A percentile compares a stretch with the other conserved stretches of the same genome.
Evolutionary conservation across 257 asterid genomes (phyloP).

Genomic region (Cinchona pubescens): DNA sequence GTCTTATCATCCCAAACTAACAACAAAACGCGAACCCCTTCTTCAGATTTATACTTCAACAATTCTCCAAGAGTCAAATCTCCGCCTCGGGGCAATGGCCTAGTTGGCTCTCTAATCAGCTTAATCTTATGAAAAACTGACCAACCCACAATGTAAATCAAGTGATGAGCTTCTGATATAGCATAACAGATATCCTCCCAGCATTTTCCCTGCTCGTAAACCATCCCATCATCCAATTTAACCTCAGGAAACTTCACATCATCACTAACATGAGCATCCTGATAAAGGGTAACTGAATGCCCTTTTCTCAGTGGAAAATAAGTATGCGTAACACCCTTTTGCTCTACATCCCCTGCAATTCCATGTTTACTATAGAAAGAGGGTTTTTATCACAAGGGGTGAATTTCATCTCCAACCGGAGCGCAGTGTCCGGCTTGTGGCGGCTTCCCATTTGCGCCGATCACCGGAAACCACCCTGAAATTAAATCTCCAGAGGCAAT

Average conservation of each 20-base stretch:
- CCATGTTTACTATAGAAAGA: slow-evolving; percentile 58
- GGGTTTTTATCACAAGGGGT: slow-evolving; percentile 51
- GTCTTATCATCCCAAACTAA: slow-evolving; percentile 95
- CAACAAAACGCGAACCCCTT: slow-evolving; percentile 89
- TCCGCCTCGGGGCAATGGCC: slow-evolving; percentile 79
- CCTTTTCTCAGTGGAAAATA: slow-evolving; percentile 84
- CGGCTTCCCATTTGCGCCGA: slow-evolving; percentile 44
- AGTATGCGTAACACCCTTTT: slow-evolving; percentile 53
- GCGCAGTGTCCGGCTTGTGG: slow-evolving; percentile 53
- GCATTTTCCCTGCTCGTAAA: slow-evolving; percentile 46
- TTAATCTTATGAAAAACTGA: slow-evolving; percentile 71
- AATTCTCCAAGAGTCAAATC: slow-evolving; percentile 83
- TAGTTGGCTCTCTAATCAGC: slow-evolving; percentile 71
- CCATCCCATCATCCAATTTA: slow-evolving; percentile 51
- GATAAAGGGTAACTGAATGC: slow-evolving; percentile 64
- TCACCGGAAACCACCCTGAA: slow-evolving; percentile 47
- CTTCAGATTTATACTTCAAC: slow-evolving; percentile 84
- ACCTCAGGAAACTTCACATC: slow-evolving; percentile 46
- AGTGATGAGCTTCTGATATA: slow-evolving; percentile 79
- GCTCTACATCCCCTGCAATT: slow-evolving; percentile 60
- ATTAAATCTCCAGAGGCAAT: slow-evolving; percentile 50
- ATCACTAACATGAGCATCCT: slow-evolving; percentile 68
- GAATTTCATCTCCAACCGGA: slow-evolving; percentile 52
- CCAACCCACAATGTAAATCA: slow-evolving; percentile 91
- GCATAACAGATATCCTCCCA: slow-evolving; percentile 95